phyloP scores from a whole-genome alignment of 805 yeast species.

The Clavispora carvajalis region DNA sequence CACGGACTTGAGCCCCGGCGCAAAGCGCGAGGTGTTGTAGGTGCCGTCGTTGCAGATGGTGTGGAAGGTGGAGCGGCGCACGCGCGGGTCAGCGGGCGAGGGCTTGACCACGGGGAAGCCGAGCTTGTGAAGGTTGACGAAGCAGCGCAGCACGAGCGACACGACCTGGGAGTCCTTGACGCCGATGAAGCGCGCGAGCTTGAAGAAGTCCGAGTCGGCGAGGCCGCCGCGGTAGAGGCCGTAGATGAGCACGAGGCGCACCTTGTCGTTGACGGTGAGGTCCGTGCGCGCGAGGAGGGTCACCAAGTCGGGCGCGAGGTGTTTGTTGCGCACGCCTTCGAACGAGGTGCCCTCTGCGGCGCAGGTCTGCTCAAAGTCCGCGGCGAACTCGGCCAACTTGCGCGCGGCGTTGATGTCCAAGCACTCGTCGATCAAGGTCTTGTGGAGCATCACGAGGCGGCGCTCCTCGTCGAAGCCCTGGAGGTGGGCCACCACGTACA shows the following conservation, averaged over 20 bases:
- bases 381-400: conserved; percentile 58
- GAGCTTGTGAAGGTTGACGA: conserved; percentile 39
- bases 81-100: conserved; percentile 36
- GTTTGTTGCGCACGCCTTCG: conserved; percentile 58
- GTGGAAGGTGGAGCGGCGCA: conserved; percentile 49
- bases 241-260: conserved; percentile 70
- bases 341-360: conserved; percentile 66
- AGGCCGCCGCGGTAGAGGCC: conserved; percentile 80
- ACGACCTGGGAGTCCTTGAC: conserved; percentile 43
- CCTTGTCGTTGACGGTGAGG: conserved; percentile 58
- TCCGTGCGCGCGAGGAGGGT: conserved; percentile 45
- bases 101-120: conserved; percentile 54
- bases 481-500: conserved; percentile 68
- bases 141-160: conserved; percentile 51
- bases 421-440: conserved; percentile 60
- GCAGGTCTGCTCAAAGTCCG: conserved; percentile 82
- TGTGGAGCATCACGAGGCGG: conserved; percentile 54
- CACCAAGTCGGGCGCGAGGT: conserved; percentile 58
- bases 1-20: conserved; percentile 62
- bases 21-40: conserved; percentile 65
- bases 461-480: conserved; percentile 66
- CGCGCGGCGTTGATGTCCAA: conserved; percentile 53
- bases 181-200: conserved; percentile 55
- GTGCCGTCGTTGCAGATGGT: conserved; percentile 48
- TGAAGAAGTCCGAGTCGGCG: conserved; percentile 63